phyloP scores from a whole-genome alignment of 768 basidiomycete species.

The Leccinum boreale region DNA sequence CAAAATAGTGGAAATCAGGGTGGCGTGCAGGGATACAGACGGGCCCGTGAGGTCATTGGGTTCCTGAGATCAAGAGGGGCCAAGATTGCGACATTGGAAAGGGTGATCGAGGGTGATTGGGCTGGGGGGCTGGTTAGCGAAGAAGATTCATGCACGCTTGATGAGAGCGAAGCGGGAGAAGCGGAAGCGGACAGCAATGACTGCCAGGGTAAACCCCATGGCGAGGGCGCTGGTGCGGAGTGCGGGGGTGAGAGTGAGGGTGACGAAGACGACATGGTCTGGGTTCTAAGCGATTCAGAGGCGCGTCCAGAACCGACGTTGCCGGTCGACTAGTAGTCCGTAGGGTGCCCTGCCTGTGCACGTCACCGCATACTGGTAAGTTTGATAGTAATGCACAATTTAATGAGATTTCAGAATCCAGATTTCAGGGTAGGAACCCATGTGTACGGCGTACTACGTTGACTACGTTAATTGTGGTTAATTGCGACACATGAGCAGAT shows the following conservation, averaged over 20 bases:
- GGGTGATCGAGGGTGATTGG: constrained; percentile 63
- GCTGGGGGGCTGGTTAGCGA: constrained; percentile 60
- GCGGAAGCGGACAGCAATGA: constrained; percentile 8
- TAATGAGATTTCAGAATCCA: not conserved
- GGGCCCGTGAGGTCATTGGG: constrained; percentile 65
- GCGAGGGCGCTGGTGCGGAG: not conserved
- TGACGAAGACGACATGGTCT: constrained; percentile 32
- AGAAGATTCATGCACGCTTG: constrained; percentile 25
- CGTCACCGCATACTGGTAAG: constrained; percentile 3
- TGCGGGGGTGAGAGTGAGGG: constrained; percentile 5
- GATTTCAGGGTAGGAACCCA: not conserved
- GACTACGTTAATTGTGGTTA: not conserved
- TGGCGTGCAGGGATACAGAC: constrained; percentile 51
- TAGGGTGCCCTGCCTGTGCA: constrained; percentile 12
- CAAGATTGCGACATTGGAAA: constrained; percentile 51
- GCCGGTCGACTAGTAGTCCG: not conserved
- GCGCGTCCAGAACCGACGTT: not conserved
- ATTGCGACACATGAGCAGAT: not conserved
- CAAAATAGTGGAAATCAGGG: not conserved
- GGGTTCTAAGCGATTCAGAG: constrained; percentile 23
- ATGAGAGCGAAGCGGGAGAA: constrained; percentile 20
- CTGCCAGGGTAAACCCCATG: not conserved
- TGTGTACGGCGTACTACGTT: not conserved
- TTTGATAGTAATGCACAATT: not conserved
- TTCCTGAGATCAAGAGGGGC: constrained; percentile 74